Conservation (phyloP, 2,329 filamentous ascomycete species). For the Pleomassaria siparia region DNA sequence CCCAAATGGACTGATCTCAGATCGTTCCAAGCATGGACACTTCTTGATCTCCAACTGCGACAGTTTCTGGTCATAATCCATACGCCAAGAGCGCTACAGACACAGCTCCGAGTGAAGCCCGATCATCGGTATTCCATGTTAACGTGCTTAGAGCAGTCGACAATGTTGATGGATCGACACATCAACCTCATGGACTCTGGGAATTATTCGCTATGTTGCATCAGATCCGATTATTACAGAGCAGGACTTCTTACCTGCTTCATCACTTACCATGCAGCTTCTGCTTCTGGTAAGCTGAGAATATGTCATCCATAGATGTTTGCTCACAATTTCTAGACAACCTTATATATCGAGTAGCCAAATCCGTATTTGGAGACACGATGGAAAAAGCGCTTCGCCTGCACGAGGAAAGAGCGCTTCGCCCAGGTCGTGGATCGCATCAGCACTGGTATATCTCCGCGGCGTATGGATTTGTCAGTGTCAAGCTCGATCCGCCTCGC, state of each 20-base stretch:
- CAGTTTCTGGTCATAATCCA: slow-evolving; percentile 30
- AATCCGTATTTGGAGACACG: slow-evolving; percentile 11
- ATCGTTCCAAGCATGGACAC: slow-evolving; percentile 14
- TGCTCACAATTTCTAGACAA: slow-evolving; percentile 14
- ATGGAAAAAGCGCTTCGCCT: slow-evolving; percentile 28
- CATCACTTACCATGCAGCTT: slow-evolving; percentile 19
- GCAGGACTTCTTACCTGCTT: slow-evolving; percentile 22
- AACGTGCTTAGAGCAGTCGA: slow-evolving; percentile 13
- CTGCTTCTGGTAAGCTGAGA: slow-evolving; percentile 3
- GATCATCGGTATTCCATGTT: slow-evolving; percentile 13
- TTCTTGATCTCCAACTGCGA: slow-evolving; percentile 29
- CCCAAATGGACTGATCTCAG: slow-evolving; percentile 15
- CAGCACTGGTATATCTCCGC: slow-evolving; percentile 40
- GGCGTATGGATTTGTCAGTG: slow-evolving; percentile 33
- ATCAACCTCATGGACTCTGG: slow-evolving; percentile 9
- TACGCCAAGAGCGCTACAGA: slow-evolving; percentile 8
- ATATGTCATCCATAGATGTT: slow-evolving; percentile 4
- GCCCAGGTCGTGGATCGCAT: slow-evolving; percentile 39
- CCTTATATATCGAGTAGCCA: slow-evolving; percentile 12
- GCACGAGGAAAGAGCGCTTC: slow-evolving; percentile 36
- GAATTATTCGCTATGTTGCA: slow-evolving; percentile 18
- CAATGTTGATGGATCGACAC: slow-evolving; percentile 16
- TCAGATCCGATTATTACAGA: slow-evolving; percentile 22
- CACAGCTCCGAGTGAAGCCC: neutral
- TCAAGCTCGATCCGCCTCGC: slow-evolving; percentile 21